Conservation (phyloP, 768 basidiomycete species). For the Lactifluus piperatus region DNA sequence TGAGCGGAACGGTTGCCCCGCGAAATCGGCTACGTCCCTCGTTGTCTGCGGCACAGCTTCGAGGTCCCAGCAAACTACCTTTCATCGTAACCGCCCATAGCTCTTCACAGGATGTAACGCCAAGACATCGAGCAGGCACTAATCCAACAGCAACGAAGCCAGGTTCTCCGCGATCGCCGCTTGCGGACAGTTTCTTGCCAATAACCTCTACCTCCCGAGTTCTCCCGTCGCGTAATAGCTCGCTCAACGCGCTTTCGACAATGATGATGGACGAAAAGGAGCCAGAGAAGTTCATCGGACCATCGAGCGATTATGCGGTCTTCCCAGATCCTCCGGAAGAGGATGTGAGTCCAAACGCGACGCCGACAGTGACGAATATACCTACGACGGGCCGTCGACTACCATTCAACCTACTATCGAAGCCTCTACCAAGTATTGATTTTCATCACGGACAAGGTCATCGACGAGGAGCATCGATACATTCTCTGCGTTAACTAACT, state of each 20-base stretch:
- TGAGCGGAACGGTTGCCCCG: constrained; percentile 48
- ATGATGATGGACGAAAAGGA: constrained; percentile 34
- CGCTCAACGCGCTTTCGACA: constrained; percentile 32
- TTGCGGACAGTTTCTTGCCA: constrained; percentile 12
- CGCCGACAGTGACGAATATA: constrained; percentile 16
- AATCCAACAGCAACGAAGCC: constrained; percentile 45
- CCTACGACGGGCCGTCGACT: constrained; percentile 28
- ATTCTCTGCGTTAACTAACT: constrained; percentile 22
- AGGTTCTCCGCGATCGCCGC: constrained; percentile 32
- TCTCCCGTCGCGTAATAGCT: constrained; percentile 46
- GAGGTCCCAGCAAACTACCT: constrained; percentile 28
- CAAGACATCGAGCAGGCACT: constrained; percentile 57
- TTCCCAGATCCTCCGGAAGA: constrained; percentile 59
- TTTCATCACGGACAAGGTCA: constrained; percentile 28
- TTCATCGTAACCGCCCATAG: constrained; percentile 16
- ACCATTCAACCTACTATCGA: constrained; percentile 61
- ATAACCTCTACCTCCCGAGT: constrained; percentile 39
- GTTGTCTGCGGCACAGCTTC: constrained; percentile 68
- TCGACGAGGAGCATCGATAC: constrained; percentile 37
- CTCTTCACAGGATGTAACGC: constrained; percentile 30
- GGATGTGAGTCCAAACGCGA: constrained; percentile 25
- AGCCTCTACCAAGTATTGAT: constrained; percentile 33
- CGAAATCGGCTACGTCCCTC: constrained; percentile 59
- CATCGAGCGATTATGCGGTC: constrained; percentile 59
- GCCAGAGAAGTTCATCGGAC: constrained; percentile 48